phyloP scores from a whole-genome alignment of 1,284 basidiomycete genomes.

The Tilletia horrida region DNA sequence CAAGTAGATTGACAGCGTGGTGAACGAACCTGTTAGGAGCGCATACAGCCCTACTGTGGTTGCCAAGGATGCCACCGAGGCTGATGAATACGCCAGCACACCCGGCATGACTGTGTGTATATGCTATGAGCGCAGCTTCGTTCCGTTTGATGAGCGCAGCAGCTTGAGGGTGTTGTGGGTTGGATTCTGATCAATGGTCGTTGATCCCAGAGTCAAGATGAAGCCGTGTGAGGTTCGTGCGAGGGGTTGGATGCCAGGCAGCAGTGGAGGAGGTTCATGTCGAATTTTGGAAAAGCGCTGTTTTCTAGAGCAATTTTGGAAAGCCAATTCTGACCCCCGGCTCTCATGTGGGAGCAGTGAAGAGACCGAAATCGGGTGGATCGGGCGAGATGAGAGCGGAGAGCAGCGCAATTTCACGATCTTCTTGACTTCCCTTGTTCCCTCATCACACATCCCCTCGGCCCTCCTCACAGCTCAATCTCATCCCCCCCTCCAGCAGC shows the following conservation, averaged over 20 bases:
- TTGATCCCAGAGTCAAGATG: no score
- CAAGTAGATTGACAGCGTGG: background rate
- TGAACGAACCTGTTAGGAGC: constrained; percentile 33
- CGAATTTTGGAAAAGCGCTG: no score
- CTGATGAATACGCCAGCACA: background rate
- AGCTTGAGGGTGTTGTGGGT: no score
- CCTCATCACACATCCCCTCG: background rate
- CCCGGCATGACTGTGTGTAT: constrained; percentile 4
- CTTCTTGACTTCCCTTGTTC: background rate
- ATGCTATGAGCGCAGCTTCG: no score
- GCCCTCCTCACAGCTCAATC: background rate
- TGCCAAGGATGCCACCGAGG: constrained; percentile 5
- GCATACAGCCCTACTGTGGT: constrained; percentile 31
- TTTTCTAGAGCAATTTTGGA: no score
- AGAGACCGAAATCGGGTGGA: background rate
- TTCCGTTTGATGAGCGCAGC: no score
- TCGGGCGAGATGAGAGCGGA: background rate
- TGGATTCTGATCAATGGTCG: no score
- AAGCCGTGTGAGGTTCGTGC: no score
- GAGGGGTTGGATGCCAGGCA: no score
- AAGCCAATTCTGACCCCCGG: no score
- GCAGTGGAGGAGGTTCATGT: no score
- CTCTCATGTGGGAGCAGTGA: background rate
- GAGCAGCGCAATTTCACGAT: background rate
- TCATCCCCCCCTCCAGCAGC: background rate